phyloP scores from a whole-genome alignment of 176 grass and related monocot genomes.

The Oryza punctata region DNA sequence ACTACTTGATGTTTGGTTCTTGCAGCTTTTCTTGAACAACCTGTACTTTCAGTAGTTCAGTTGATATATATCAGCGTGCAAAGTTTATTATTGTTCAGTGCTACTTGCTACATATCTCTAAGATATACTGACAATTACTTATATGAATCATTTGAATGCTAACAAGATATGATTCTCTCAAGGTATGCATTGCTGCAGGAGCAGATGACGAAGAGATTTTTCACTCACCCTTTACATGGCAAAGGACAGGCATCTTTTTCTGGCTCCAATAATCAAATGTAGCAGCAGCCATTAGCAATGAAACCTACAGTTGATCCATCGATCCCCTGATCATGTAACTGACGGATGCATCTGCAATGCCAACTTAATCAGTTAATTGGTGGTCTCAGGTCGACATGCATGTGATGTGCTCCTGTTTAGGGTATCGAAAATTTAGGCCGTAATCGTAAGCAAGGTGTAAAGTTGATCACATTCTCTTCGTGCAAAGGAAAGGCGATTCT shows the following conservation, averaged over 20 bases:
- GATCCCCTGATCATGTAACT: conserved; percentile 29
- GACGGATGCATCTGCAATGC: conserved; percentile 32
- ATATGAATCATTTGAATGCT: background rate
- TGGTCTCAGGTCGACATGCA: conserved; percentile 29
- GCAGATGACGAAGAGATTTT: background rate
- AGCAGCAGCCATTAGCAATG: background rate
- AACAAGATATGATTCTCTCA: conserved; percentile 42
- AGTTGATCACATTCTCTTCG: conserved; percentile 46
- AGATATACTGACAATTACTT: background rate
- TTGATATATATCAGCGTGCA: background rate
- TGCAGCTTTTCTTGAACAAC: conserved; percentile 30
- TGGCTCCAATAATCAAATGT: background rate
- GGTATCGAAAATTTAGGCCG: conserved; percentile 28
- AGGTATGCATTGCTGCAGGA: background rate
- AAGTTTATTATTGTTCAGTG: conserved; percentile 9
- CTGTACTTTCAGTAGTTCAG: conserved; percentile 10
- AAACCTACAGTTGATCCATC: background rate
- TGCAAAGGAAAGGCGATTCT: conserved; percentile 36
- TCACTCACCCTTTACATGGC: conserved; percentile 5
- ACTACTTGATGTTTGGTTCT: conserved; percentile 31
- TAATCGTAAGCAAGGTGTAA: conserved; percentile 42
- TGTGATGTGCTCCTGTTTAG: conserved; percentile 45
- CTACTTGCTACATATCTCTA: background rate
- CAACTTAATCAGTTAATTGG: background rate
- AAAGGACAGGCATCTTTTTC: conserved; percentile 34